phyloP scores from a whole-genome alignment of 2,329 filamentous ascomycete genomes.

The Scortechinia acanthostroma region DNA sequence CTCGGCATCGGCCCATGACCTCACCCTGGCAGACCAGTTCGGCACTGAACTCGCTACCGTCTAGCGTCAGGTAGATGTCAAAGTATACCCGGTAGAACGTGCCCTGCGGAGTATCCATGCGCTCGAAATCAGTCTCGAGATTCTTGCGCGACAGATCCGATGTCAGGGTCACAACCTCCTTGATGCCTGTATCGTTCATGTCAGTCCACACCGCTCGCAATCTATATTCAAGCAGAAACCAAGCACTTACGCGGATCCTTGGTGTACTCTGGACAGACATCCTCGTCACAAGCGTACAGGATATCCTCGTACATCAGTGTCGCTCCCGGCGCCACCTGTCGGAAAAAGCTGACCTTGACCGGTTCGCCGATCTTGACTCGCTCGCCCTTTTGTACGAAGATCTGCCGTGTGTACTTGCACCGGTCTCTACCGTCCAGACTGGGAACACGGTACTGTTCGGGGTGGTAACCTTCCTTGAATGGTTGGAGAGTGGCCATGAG shows the following conservation, averaged over 20 bases:
- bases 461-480: slow-evolving; percentile 97
- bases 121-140: slow-evolving; percentile 96
- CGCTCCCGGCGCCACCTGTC: slow-evolving; percentile 91
- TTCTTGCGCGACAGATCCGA: slow-evolving; percentile 97
- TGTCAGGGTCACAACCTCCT: slow-evolving; percentile 95
- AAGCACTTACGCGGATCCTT: slow-evolving; percentile 88
- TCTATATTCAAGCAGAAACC: not conserved
- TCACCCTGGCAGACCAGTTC: slow-evolving; percentile 98
- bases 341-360: slow-evolving; percentile 97
- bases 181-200: slow-evolving; percentile 64
- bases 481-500: slow-evolving; percentile 98
- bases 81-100: slow-evolving; percentile 84
- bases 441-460: slow-evolving; percentile 93
- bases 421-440: slow-evolving; percentile 94
- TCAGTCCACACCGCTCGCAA: not conserved
- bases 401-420: slow-evolving; percentile 97
- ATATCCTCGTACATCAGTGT: slow-evolving; percentile 99
- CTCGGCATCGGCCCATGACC: slow-evolving; percentile 94
- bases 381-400: slow-evolving; percentile 97
- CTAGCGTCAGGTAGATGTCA: slow-evolving; percentile 82
- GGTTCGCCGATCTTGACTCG: slow-evolving; percentile 98
- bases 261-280: slow-evolving; percentile 96
- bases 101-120: slow-evolving; percentile 97
- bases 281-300: slow-evolving; percentile 92
- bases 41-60: slow-evolving; percentile 95